These are phyloP conservation scores for Lipomyces starkeyi DNA, from an alignment of 805 yeast species.

Conservation along the genomic window DNA sequence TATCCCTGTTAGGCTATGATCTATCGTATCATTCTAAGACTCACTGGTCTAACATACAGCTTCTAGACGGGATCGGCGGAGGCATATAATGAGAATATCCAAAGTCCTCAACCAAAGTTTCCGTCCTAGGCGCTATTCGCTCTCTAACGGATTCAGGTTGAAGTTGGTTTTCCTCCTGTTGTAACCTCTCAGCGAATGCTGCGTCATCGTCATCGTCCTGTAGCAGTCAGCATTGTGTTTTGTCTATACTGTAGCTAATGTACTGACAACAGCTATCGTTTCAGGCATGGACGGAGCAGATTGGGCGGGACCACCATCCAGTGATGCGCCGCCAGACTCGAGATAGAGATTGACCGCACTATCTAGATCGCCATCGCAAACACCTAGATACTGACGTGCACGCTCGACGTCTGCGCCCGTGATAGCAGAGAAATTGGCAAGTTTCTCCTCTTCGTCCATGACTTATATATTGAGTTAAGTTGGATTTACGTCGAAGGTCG, in stretches of 20 bases:
- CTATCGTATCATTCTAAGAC: background rate
- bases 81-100: constrained; percentile 33
- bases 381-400: constrained; percentile 78
- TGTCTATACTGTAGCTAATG: background rate
- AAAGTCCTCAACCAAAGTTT: constrained; percentile 64
- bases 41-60: constrained; percentile 40
- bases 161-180: constrained; percentile 41
- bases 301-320: constrained; percentile 26
- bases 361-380: constrained; percentile 78
- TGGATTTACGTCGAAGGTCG: background rate
- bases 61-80: constrained; percentile 22
- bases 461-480: background rate
- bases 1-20: background rate
- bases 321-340: constrained; percentile 57
- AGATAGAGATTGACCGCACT: constrained; percentile 82
- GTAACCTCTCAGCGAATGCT: constrained; percentile 40
- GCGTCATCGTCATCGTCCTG: constrained; percentile 41
- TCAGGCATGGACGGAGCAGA: constrained; percentile 4
- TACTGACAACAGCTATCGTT: constrained; percentile 3
- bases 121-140: constrained; percentile 78
- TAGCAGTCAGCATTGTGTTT: background rate
- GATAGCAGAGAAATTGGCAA: constrained; percentile 80
- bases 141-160: constrained; percentile 63
- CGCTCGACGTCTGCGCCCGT: constrained; percentile 73
- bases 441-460: constrained; percentile 49